A percentile compares a stretch with the other conserved stretches of the same genome.
phyloP scores from a whole-genome alignment of 768 basidiomycete genomes.

The Boletus tylopilopsis region DNA sequence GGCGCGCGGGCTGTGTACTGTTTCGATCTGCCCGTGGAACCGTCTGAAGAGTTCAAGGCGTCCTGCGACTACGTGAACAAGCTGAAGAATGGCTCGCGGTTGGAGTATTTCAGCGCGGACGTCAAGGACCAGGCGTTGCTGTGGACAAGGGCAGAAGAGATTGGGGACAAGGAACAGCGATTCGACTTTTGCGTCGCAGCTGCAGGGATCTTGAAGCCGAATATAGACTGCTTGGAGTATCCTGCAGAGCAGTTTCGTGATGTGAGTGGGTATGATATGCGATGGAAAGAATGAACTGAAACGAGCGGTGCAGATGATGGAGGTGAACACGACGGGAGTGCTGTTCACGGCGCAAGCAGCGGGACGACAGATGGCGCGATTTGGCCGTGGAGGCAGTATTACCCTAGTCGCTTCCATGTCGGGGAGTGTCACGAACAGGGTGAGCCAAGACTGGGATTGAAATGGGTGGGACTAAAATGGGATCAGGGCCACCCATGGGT shows the following conservation, averaged over 20 bases:
- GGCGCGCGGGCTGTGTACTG: slow-evolving; percentile 70
- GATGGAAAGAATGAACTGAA: background rate
- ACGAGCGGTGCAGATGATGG: slow-evolving; percentile 45
- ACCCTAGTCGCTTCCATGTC: slow-evolving; percentile 60
- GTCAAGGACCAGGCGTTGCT: slow-evolving; percentile 59
- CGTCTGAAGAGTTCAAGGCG: slow-evolving; percentile 55
- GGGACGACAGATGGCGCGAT: slow-evolving; percentile 52
- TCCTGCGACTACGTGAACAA: slow-evolving; percentile 49
- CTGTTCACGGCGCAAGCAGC: slow-evolving; percentile 61
- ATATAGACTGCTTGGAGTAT: slow-evolving; percentile 64
- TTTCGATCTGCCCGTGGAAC: slow-evolving; percentile 54
- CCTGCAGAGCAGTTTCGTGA: slow-evolving; percentile 61
- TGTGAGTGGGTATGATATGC: slow-evolving; percentile 31
- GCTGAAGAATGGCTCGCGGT: slow-evolving; percentile 39
- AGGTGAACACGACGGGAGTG: slow-evolving; percentile 61
- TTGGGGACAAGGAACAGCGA: slow-evolving; percentile 63
- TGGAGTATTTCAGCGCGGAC: slow-evolving; percentile 63
- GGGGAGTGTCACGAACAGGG: slow-evolving; percentile 69
- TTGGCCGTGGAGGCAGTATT: slow-evolving; percentile 48
- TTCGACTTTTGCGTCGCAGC: slow-evolving; percentile 78
- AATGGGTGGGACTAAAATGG: too few species aligned
- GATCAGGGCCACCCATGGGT: slow-evolving; percentile 69
- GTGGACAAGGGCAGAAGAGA: slow-evolving; percentile 55
- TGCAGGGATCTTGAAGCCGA: slow-evolving; percentile 62
- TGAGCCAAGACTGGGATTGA: slow-evolving; percentile 16